These are phyloP conservation scores for Tulasnella sp. DNA, from an alignment of 768 basidiomycete genomes.

Conservation along the genomic window DNA sequence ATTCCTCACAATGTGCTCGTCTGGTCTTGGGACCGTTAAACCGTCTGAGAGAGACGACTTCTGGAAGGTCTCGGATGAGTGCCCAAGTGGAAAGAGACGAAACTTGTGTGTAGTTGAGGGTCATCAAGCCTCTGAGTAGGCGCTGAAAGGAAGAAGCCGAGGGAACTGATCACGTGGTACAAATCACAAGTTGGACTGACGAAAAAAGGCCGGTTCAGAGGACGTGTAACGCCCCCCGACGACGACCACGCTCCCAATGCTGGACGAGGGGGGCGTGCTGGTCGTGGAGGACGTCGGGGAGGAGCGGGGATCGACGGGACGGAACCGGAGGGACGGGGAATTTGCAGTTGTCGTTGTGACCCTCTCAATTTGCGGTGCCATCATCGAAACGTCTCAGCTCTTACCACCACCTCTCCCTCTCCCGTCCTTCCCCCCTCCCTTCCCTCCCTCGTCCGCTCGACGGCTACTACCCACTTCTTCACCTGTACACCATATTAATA, in stretches of 20 bases:
- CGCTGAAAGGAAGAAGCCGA: neutral
- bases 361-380: neutral
- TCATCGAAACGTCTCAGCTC: neutral
- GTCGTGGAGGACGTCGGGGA: neutral
- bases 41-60: neutral
- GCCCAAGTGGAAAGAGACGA: neutral
- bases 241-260: neutral
- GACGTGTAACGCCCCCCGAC: neutral
- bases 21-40: neutral
- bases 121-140: neutral
- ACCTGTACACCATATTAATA: neutral
- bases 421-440: neutral
- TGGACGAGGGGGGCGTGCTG: neutral
- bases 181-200: neutral
- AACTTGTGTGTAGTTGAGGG: neutral
- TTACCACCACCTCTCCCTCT: neutral
- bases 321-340: neutral
- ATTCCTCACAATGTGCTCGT: neutral
- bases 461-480: neutral
- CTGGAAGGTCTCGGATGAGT: neutral
- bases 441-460: neutral
- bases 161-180: neutral
- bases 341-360: neutral
- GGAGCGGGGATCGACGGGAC: neutral
- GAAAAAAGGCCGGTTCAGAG: neutral